Evolutionary conservation across 83 land plant species (phyloP).

Genomic region (Diphasiastrum complanatum): DNA sequence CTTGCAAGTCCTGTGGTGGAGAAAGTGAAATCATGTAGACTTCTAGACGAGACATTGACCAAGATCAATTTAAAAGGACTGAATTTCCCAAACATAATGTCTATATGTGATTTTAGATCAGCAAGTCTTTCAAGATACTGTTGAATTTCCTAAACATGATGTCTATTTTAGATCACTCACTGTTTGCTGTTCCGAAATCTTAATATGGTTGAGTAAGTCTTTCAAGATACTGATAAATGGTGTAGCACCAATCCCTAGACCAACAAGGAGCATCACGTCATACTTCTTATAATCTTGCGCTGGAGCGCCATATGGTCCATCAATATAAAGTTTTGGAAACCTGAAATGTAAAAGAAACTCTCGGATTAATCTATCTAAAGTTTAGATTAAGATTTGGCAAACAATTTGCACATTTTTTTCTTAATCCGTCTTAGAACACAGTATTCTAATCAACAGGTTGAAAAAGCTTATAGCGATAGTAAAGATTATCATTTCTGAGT

Average conservation of each 20-base stretch:
- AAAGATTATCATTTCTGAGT: too few relatives aligned
- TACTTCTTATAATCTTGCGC: constrained; percentile 91
- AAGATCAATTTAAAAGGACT: constrained; percentile 17
- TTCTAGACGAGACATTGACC: not conserved
- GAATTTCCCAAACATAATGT: too few relatives aligned
- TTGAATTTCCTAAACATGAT: not conserved
- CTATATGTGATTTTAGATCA: not conserved
- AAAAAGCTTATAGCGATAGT: too few relatives aligned
- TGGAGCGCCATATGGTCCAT: constrained; percentile 98
- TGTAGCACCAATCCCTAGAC: constrained; percentile 97
- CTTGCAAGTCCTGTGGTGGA: not conserved
- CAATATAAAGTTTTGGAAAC: constrained; percentile 78
- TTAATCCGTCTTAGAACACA: too few relatives aligned
- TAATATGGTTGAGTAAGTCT: constrained; percentile 65
- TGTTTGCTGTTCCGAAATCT: constrained; percentile 48
- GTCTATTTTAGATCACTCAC: constrained; percentile 19
- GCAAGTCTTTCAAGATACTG: not conserved
- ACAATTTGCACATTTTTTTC: not conserved
- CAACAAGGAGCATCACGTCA: constrained; percentile 82
- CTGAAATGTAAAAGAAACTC: too few relatives aligned
- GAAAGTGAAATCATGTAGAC: not conserved
- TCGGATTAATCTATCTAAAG: not conserved
- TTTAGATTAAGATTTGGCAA: not conserved
- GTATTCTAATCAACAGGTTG: too few relatives aligned
- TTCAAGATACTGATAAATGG: constrained; percentile 93